phyloP scores from a whole-genome alignment of 352 stramenopile genomes.

The Globisporangium nagaii region DNA sequence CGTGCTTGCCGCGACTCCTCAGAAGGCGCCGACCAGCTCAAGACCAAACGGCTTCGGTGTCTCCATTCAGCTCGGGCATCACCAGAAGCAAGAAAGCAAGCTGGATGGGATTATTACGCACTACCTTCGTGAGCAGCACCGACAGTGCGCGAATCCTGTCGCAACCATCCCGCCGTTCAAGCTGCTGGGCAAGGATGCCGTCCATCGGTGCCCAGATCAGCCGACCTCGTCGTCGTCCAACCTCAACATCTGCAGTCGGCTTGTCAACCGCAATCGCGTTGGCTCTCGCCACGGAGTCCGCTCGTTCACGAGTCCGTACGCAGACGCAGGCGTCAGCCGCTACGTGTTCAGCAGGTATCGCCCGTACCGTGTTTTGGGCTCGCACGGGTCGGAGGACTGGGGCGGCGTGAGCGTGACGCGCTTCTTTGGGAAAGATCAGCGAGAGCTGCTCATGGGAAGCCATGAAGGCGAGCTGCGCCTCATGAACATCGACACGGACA shows the following conservation, averaged over 20 bases:
- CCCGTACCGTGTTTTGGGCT: conserved; percentile 54
- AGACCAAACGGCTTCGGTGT: not conserved
- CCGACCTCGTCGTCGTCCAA: conserved; percentile 32
- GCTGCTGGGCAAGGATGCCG: conserved; percentile 41
- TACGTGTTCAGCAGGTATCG: conserved; percentile 79
- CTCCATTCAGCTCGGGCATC: not conserved
- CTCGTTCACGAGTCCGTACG: conserved; percentile 45
- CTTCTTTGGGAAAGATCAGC: conserved; percentile 62
- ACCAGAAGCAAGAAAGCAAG: conserved; percentile 26
- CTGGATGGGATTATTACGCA: conserved; percentile 83
- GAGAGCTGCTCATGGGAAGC: conserved; percentile 68
- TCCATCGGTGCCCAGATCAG: conserved; percentile 77
- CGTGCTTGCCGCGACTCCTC: not conserved
- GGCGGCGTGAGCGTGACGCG: conserved; percentile 49
- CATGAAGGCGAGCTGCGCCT: conserved; percentile 60
- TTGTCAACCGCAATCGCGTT: conserved; percentile 45
- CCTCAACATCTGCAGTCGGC: conserved; percentile 56
- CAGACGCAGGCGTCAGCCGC: conserved; percentile 64
- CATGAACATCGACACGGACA: conserved; percentile 58
- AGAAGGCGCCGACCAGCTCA: not conserved
- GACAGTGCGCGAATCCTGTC: conserved; percentile 82
- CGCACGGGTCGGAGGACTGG: conserved; percentile 48
- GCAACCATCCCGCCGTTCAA: conserved; percentile 85
- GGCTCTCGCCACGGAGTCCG: conserved; percentile 38
- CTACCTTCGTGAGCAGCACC: conserved; percentile 85